Conservation (phyloP, 2,329 filamentous ascomycete species). For the Parascedosporium putredinis region DNA sequence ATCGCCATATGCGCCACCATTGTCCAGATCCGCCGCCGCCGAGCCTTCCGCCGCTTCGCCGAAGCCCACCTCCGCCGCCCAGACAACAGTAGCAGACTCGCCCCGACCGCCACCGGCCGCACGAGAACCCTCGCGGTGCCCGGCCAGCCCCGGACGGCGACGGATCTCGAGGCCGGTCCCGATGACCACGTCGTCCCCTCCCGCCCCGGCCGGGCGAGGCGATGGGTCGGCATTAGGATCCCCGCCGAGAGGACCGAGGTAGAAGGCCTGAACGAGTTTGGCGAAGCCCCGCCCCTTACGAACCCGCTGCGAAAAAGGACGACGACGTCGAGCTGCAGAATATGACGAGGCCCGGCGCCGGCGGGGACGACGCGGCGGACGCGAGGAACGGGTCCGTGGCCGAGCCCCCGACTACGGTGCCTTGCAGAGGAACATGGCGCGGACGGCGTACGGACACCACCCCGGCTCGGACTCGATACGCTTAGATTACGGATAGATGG, state of each 20-base stretch:
- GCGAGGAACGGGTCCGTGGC: not conserved
- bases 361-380: not conserved
- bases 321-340: constrained; percentile 5
- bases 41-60: constrained; percentile 7
- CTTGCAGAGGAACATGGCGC: not conserved
- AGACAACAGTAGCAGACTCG: not conserved
- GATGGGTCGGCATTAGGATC: not conserved
- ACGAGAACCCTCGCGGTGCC: no score
- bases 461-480: constrained; percentile 1
- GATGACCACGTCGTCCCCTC: not conserved
- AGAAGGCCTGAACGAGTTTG: constrained; percentile 53
- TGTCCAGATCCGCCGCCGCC: constrained; percentile 15
- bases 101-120: not conserved
- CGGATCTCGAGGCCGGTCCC: not conserved
- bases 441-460: not conserved
- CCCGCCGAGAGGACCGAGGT: constrained; percentile 13
- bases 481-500: not conserved
- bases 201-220: not conserved
- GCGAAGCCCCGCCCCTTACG: constrained; percentile 58
- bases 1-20: constrained; percentile 15
- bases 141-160: not conserved
- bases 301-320: constrained; percentile 20
- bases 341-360: not conserved
- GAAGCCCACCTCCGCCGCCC: not conserved
- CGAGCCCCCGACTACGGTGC: not conserved